Base-by-base conservation (phyloP, 2,329 filamentous ascomycete species). In the Seiridium cupressi region DNA sequence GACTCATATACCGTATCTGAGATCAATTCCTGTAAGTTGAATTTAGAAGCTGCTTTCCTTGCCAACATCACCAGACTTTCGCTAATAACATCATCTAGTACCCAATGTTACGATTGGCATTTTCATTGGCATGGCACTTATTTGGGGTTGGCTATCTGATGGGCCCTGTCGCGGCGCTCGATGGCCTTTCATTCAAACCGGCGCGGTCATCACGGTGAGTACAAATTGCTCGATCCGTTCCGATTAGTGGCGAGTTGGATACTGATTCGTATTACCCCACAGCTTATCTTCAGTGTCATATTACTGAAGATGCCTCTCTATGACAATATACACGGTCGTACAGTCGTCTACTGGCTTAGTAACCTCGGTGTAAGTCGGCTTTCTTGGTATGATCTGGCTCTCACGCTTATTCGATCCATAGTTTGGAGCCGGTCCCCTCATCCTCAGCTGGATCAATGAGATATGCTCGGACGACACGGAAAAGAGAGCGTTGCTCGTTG, bases 371-470 rank as follows among this genome's bases (percentile, higher is more conserved):
- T 47, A 57, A 46, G 53, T 55, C 36, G 3, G 9, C 38, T 5
- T n/a, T 10, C 9, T 18, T 32, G 31, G 32, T 31, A 51, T 31
- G 48, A 35, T 18, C 5, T 13, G 34, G 11, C 2, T 26, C 3
- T 4, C 5, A 31, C 26, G 51, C 51, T 54, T 18, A 54, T 18
- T 11, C 26, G 9, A 3, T 44, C 9, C 18, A 46, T 3, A 55
- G 53, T n/a, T 42, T 32, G 54, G 54, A 3, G 54, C 54, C 0
- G 54, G 54, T 11, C 54, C 54, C 8, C 32, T 57, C 3, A 57
- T 57, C 6, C 13, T 57, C 18, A 57, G 54, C 38, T 57, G 54
- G 54, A 57, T 57, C n/a, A 57, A 57, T 10, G 54, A 57, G 31
- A 57, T 57, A 10, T 57, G 54, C 13, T 57, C 54, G 8, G 18